phyloP scores from a whole-genome alignment of 495 filamentous ascomycete species.

The Articulospora tetracladia region DNA sequence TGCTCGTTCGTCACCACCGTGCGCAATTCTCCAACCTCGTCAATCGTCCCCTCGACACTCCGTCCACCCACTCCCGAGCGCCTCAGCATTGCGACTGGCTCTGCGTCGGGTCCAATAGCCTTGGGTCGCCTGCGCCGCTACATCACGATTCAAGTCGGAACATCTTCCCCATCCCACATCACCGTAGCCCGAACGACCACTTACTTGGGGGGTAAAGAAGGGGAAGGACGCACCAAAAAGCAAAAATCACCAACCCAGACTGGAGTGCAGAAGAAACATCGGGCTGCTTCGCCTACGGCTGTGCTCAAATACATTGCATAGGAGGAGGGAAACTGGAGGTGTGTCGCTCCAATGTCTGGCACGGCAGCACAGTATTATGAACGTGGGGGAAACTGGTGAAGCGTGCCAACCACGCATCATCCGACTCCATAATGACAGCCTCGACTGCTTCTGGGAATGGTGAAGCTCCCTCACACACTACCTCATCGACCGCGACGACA shows the following conservation, averaged over 20 bases:
- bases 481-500: constrained; percentile 21
- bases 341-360: constrained; percentile 26
- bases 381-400: constrained; percentile 26
- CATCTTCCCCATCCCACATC: not conserved
- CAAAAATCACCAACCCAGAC: not conserved
- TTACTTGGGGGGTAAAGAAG: not conserved
- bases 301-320: not conserved
- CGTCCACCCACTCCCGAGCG: not conserved
- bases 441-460: not conserved
- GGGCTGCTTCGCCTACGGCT: not conserved
- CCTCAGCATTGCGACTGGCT: not conserved
- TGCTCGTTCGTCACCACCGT: not conserved
- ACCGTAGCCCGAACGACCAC: no score
- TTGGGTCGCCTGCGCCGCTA: not conserved
- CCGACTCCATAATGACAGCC: constrained; percentile 12
- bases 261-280: not conserved
- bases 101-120: not conserved
- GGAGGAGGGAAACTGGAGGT: constrained; percentile 7
- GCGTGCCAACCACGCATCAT: constrained; percentile 11
- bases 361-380: constrained; percentile 23
- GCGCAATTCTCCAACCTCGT: not conserved
- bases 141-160: not conserved
- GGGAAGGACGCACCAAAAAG: not conserved
- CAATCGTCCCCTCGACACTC: not conserved
- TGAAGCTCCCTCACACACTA: constrained; percentile 17